phyloP scores from a whole-genome alignment of 2,329 filamentous ascomycete genomes.

The Diaporthe sp. region DNA sequence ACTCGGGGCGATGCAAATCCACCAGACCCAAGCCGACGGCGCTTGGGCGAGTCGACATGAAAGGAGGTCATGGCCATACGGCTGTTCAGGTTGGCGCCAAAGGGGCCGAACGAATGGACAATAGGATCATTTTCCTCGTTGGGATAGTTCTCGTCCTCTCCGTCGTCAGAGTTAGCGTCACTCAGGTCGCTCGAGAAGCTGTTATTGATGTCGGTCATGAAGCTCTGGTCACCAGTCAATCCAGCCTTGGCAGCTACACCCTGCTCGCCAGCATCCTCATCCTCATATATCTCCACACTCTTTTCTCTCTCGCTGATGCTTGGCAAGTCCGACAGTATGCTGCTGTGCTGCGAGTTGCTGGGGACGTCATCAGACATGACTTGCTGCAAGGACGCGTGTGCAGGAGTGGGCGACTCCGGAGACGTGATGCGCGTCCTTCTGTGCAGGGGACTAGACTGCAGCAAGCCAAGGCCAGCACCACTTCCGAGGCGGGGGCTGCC shows the following conservation, averaged over 20 bases:
- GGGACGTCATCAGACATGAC: conserved; percentile 52
- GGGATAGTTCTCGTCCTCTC: conserved; percentile 77
- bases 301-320: conserved; percentile 48
- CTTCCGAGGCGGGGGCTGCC: conserved; percentile 49
- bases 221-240: conserved; percentile 52
- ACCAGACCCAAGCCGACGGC: conserved; percentile 41
- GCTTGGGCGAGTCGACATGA: conserved; percentile 74
- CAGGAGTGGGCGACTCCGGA: conserved; percentile 77
- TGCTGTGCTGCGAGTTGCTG: conserved; percentile 46
- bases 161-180: conserved; percentile 57
- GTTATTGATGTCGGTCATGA: conserved; percentile 63
- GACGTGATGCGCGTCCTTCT: conserved; percentile 73
- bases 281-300: conserved; percentile 79
- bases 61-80: conserved; percentile 80
- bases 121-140: conserved; percentile 97
- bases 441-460: conserved; percentile 74
- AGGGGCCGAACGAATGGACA: conserved; percentile 91
- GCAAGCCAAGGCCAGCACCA: conserved; percentile 52
- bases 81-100: conserved; percentile 86
- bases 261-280: conserved; percentile 69
- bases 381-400: conserved; percentile 47
- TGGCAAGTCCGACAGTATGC: conserved; percentile 56
- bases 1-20: conserved; percentile 23
- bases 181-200: conserved; percentile 72
- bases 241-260: conserved; percentile 46